Conservation (phyloP, 2,329 filamentous ascomycete genomes). For the Sclerotiophoma versabilis region DNA sequence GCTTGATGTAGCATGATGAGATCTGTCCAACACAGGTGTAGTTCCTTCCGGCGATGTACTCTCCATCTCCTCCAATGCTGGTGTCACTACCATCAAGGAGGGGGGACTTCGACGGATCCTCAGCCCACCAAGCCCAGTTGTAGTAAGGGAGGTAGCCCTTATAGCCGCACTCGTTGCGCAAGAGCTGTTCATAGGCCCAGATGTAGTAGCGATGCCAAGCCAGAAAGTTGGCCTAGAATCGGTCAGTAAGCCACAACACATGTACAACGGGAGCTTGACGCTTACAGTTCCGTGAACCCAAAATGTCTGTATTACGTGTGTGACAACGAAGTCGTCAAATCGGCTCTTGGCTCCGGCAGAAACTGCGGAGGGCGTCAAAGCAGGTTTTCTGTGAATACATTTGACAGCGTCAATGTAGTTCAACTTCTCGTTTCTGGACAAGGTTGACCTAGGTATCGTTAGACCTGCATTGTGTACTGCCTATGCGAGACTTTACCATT, state of each 20-base stretch:
- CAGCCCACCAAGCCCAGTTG: conserved; percentile 60
- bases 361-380: conserved; percentile 26
- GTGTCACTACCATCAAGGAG: conserved; percentile 64
- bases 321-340: conserved; percentile 44
- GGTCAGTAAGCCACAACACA: background rate
- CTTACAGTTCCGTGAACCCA: conserved; percentile 39
- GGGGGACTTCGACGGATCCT: conserved; percentile 56
- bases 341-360: conserved; percentile 36
- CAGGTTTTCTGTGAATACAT: conserved; percentile 33
- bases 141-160: conserved; percentile 56
- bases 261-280: background rate
- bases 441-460: conserved; percentile 24
- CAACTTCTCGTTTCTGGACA: conserved; percentile 29
- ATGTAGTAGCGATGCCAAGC: conserved; percentile 54
- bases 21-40: conserved; percentile 38
- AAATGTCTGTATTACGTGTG: conserved; percentile 41
- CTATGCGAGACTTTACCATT: conserved; percentile 47
- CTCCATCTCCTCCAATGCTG: conserved; percentile 57
- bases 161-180: conserved; percentile 54
- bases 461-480: background rate
- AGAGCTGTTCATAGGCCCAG: conserved; percentile 52
- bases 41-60: conserved; percentile 34
- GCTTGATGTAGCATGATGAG: conserved; percentile 36
- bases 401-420: conserved; percentile 41
- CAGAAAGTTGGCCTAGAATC: conserved; percentile 41